Evolutionary conservation across 805 yeast species (phyloP), one percentile per base, ranked within the genome.

Genomic region (Zygosaccharomyces gambellarensis): DNA sequence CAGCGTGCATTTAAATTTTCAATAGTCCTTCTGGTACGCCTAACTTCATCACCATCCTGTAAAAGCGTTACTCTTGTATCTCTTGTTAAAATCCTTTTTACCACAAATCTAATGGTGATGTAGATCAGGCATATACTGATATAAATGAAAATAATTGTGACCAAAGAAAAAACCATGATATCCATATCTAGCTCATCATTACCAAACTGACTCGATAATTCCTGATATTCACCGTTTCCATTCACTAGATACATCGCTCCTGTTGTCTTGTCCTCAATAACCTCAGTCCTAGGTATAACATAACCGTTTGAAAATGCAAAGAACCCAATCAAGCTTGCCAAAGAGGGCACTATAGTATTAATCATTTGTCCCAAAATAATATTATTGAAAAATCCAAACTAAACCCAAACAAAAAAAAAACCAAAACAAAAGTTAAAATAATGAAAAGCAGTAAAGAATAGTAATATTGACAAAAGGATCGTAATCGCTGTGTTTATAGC

Each of bases 121-220:
- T 58, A 59, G 5, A 56, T 38, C 14, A 54, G 19, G 36, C 58
- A 55, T 17, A 56, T 44, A 31, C 57, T 22, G 12, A 55, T 19
- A 32, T 59, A 59, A 45, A 58, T 48, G 21, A 59, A 19, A 17
- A 60, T 39, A 54, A 63, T 54, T 11, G 63, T 56, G 5, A 53
- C 49, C 11, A 58, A 31, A 2, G 63, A 50, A 44, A 58, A 60
- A 17, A 62, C 19, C 55, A 63, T 55, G 8, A 62, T 42, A 47
- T 54, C 59, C 36, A 62, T 46, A 46, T 61, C 64, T 39, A 57
- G 48, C 29, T 57, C 63, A 14, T 59, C 61, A 31, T 54, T 58
- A 14, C 48, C 52, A 25, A 39, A 34, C 9, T 49, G 58, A 11
- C 45, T 48, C 10, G 51, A 46, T 25, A 45, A 46, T 14, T 32